Evolutionary conservation across 2,329 filamentous ascomycete genomes (phyloP).

Genomic region (Ramularia endophylla): DNA sequence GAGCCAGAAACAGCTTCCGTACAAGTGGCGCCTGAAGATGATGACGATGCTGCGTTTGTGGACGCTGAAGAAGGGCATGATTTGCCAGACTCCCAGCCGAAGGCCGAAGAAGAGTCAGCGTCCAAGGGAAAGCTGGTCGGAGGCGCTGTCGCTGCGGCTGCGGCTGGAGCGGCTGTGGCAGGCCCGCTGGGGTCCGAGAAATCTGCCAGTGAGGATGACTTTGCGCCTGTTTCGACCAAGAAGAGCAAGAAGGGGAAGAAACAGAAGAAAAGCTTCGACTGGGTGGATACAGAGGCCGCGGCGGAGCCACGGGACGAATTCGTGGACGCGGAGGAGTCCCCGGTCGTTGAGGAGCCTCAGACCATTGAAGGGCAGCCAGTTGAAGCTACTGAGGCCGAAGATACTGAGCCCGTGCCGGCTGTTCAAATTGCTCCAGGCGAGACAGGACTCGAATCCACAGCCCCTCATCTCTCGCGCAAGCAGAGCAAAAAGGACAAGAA

Average conservation of each 20-base stretch:
- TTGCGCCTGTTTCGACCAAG: slow-evolving; percentile 5
- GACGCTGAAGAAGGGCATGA: not conserved
- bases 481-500: slow-evolving; percentile 29
- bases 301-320: slow-evolving; percentile 1
- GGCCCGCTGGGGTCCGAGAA: not conserved
- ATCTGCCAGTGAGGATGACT: not conserved
- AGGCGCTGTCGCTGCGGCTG: not conserved
- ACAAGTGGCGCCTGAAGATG: too few relatives aligned
- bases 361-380: too few relatives aligned
- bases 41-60: too few relatives aligned
- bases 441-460: too few relatives aligned
- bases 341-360: not conserved
- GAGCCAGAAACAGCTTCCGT: not conserved
- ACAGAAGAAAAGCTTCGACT: slow-evolving; percentile 10
- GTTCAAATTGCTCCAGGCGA: too few relatives aligned
- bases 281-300: slow-evolving; percentile 8
- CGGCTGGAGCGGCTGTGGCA: not conserved
- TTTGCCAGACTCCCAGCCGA: not conserved
- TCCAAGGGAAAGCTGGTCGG: not conserved
- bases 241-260: slow-evolving; percentile 23
- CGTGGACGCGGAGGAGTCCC: not conserved
- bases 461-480: slow-evolving; percentile 11
- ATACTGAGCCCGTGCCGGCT: too few relatives aligned
- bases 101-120: not conserved
- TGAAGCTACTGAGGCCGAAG: too few relatives aligned